Evolutionary conservation across 2,329 filamentous ascomycete species (phyloP), one percentile per base, ranked within the genome.

Genomic region (Lecanosticta acicola): DNA sequence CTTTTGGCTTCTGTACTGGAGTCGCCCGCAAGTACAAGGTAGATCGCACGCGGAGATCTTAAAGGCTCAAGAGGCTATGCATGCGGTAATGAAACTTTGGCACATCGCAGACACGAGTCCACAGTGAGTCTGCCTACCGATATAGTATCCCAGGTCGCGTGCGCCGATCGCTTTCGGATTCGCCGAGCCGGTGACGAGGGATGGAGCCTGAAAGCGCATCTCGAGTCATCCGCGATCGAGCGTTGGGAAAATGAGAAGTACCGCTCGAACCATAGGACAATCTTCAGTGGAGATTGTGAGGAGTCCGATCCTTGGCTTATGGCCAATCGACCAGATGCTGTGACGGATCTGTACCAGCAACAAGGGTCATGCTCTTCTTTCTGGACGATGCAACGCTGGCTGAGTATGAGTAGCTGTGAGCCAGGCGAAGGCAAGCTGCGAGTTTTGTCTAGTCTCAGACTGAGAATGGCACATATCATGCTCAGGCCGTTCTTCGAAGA

Each of bases 1-100:
- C 11, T 45, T 45, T 21, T 49, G 46, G 46, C 32, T 42, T 3
- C 37, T 49, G 26, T 49, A 45, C 38, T 49, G 46, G 46, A 49
- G 37, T 11, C 20, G 42, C 11, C 46, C 46, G 17, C 46, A 49
- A 38, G 46, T 49, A 4, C 42, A 49, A 33, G 42, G 20, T 17
- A 41, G 46, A 11, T 45, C 41, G 18, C 42, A 45, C 18, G 37
- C 46, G 24, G 36, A 41, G 10, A 45, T 49, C 16, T 21, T 49
- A 13, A 41, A 40, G 7, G 46, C 46, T 19, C 32, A 45, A 13
- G 38, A 40, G 7, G 24, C 24, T 5, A 49, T 49, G 46, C 32
- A 40, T 9, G 18, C 46, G 17, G 38, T 49, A 13, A 49, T 41
- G 41, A 42, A 45, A 33, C 20, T 49, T 4, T 42, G 46, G 46